Base-by-base conservation (phyloP, 1,284 basidiomycete genomes). In the Trichosporon coremiiforme region DNA sequence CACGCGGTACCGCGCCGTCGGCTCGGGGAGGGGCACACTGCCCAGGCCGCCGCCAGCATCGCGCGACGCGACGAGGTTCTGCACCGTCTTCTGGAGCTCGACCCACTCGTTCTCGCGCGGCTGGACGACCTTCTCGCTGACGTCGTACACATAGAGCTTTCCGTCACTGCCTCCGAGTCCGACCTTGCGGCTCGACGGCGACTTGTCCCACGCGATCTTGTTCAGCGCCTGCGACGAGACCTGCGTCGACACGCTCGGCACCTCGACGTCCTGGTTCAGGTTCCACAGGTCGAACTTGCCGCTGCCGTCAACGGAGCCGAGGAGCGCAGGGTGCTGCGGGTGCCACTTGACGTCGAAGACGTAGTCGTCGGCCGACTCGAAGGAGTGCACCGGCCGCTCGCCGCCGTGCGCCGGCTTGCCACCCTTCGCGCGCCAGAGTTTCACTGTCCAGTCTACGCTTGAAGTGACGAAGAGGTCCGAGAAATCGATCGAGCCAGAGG, bases 271-370 rank as follows among this genome's bases (percentile, higher is more conserved):
- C 22, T 87, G 84, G 81, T 98, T 98, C 78, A 99, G 84, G 82
- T 99, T 97, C 94, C 95, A 99, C 63, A 99, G 78, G 80, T 98
- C 94, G 82, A 99, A 95, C 78, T 91, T 91, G 38, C 96, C 97
- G 1, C 91, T 91, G 0, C 95, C 97, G 81, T 99, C 95, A 1
- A 94, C 97, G 4, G 89, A 90, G 15, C 92, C 96, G 81, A 99
- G 99, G 57, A 97, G 73, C 0, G 95, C 94, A 4, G 97, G 97
- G 82, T 99, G 95, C 31, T 89, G 86, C 1, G 95, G 94, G 81
- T 98, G 95, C 97, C 97, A 99, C 79, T 90, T 91, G 65, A 95
- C 95, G 83, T 98, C 96, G 84, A 97, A 98, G n/a, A 99, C 94
- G 80, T 98, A 98, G 81, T 99, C 96, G 80, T 94, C 93, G 12